These are phyloP conservation scores for Thelonectria discophora DNA, from an alignment of 2,329 filamentous ascomycete species.

Conservation along the genomic window DNA sequence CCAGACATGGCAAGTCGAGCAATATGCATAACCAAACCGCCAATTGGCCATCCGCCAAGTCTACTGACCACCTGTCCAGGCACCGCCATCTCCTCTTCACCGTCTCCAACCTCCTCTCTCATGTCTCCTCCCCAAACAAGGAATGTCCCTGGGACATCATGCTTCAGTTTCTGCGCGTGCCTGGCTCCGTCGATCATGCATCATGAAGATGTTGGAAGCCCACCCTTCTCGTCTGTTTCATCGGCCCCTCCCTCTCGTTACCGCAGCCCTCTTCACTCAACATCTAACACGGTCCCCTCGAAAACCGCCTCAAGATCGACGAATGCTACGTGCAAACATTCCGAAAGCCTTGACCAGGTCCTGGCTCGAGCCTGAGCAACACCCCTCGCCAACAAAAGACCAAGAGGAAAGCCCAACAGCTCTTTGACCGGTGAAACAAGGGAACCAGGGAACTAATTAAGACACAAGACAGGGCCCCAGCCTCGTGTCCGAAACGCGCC, in stretches of 20 bases:
- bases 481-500: background rate
- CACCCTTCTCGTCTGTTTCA: constrained; percentile 17
- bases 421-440: background rate
- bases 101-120: background rate
- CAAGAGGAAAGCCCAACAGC: background rate
- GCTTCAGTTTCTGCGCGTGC: constrained; percentile 22
- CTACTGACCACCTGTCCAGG: background rate
- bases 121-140: background rate
- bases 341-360: constrained; percentile 33
- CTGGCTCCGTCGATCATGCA: constrained; percentile 22
- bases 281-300: background rate
- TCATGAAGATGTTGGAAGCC: constrained; percentile 6
- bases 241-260: background rate
- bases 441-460: constrained; percentile 16
- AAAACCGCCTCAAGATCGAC: background rate
- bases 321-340: constrained; percentile 12
- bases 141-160: constrained; percentile 12
- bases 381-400: background rate
- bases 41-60: background rate
- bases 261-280: background rate
- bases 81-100: background rate
- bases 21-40: background rate
- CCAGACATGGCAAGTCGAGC: too few species aligned
- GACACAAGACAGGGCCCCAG: constrained; percentile 10
- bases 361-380: constrained; percentile 23